These are phyloP conservation scores for Ochetophila trinervis DNA, from an alignment of 306 rosid genomes.

Conservation along the genomic window DNA sequence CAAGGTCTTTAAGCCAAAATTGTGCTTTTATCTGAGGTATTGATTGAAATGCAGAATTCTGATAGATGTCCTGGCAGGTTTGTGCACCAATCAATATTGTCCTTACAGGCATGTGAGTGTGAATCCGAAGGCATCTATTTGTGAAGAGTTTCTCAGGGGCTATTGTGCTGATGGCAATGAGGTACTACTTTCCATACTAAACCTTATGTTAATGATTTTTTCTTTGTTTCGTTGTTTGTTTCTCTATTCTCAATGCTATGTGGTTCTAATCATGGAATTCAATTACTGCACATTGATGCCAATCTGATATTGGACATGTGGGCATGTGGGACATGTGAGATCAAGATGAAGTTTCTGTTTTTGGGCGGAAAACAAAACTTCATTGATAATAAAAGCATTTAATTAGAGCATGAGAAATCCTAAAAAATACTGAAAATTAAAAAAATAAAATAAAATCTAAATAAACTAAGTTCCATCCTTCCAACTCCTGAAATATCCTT, in stretches of 20 bases:
- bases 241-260: neutral
- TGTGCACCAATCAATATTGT: constrained; percentile 76
- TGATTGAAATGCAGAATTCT: constrained; percentile 36
- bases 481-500: too few relatives aligned
- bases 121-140: too few relatives aligned
- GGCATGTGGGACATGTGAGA: neutral
- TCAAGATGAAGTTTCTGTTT: too few relatives aligned
- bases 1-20: constrained; percentile 55
- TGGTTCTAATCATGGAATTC: neutral
- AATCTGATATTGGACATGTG: neutral
- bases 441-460: too few relatives aligned
- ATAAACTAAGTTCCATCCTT: too few relatives aligned
- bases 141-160: too few relatives aligned
- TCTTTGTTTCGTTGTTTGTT: neutral
- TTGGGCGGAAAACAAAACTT: too few relatives aligned
- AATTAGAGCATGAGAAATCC: too few relatives aligned
- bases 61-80: constrained; percentile 66
- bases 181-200: too few relatives aligned
- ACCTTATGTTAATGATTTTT: neutral
- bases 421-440: too few relatives aligned
- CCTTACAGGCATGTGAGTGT: constrained; percentile 95
- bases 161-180: too few relatives aligned
- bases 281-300: constrained; percentile 8
- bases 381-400: too few relatives aligned
- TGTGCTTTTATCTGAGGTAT: constrained; percentile 17